Percentiles rank a stretch among this genome's conserved stretches.
phyloP scores from a whole-genome alignment of 345 rosid species.

The Litchi chinensis region DNA sequence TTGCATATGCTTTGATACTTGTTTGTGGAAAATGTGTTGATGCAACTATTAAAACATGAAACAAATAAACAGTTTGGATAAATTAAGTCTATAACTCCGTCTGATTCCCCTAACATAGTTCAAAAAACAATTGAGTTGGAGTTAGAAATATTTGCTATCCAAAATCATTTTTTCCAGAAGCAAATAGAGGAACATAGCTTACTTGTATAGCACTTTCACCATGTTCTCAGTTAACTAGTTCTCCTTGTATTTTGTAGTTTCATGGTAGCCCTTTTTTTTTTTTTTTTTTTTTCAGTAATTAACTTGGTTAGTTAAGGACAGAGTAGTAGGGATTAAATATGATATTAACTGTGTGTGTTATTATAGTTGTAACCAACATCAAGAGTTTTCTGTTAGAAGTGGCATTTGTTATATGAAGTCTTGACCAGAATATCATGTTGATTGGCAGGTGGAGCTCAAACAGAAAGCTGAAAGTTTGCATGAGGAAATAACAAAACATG shows the following conservation, averaged over 20 bases:
- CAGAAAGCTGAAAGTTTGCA: conserved; percentile 54
- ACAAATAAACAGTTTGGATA: too few relatives aligned
- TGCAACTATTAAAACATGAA: too few relatives aligned
- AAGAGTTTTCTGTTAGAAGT: neutral
- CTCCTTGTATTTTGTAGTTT: neutral
- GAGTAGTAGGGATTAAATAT: neutral
- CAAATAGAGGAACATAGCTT: neutral
- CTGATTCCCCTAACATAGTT: too few relatives aligned
- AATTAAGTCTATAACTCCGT: too few relatives aligned
- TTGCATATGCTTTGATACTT: too few relatives aligned
- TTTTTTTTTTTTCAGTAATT: neutral
- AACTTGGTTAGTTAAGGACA: neutral
- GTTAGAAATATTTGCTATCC: neutral
- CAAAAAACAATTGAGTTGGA: too few relatives aligned
- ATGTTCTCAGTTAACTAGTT: neutral
- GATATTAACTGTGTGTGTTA: neutral
- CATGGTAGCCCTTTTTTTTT: neutral
- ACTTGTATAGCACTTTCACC: neutral
- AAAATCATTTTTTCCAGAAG: neutral
- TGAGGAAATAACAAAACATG: conserved; percentile 52
- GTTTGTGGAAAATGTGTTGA: too few relatives aligned
- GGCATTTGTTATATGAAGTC: neutral
- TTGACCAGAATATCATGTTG: conserved; percentile 18
- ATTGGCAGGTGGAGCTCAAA: conserved; percentile 49
- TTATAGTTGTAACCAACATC: neutral